Evolutionary conservation across 441 rosid genomes (phyloP).

Genomic region (Hura crepitans): DNA sequence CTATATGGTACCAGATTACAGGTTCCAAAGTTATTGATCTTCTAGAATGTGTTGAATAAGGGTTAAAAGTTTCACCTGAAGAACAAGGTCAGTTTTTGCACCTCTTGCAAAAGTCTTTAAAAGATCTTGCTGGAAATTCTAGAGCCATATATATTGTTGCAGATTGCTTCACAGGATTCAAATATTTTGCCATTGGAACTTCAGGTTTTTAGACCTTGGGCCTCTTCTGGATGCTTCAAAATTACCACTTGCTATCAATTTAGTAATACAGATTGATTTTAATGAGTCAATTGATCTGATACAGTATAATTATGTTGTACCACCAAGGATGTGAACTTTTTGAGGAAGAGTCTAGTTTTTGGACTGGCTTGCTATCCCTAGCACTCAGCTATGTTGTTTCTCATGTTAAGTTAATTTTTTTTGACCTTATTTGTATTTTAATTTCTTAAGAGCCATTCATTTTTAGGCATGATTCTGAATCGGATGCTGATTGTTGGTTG

Average conservation of each 20-base stretch:
- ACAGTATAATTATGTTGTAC: background rate
- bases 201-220: background rate
- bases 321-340: background rate
- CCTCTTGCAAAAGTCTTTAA: background rate
- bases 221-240: too few species aligned
- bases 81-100: background rate
- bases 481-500: constrained; percentile 35
- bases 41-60: background rate
- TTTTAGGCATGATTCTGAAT: constrained; percentile 31
- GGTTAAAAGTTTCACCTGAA: background rate
- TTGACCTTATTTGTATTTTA: constrained; percentile 2
- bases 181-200: background rate
- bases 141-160: background rate
- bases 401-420: constrained; percentile 11
- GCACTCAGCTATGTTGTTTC: background rate
- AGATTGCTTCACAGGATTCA: background rate
- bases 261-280: too few species aligned
- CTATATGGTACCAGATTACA: background rate
- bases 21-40: background rate
- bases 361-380: constrained; percentile 5
- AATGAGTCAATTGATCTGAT: background rate
- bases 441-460: constrained; percentile 11
- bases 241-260: background rate
- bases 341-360: background rate
- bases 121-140: background rate